These are phyloP conservation scores for Pseudotsuga menziesii DNA, from an alignment of 75 land plant species.

Conservation along the genomic window DNA sequence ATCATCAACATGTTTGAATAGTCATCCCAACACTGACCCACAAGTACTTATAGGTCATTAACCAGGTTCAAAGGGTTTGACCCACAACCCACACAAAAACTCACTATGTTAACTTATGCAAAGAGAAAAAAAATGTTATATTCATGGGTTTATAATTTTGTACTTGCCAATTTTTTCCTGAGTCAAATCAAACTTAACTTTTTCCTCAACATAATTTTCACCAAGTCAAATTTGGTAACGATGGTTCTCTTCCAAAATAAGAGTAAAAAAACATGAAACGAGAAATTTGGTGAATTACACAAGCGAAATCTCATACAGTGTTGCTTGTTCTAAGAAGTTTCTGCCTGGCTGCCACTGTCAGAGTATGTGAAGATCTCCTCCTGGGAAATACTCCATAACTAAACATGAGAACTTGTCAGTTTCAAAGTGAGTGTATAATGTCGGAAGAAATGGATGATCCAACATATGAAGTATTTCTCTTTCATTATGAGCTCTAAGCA, in stretches of 20 bases:
- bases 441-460: slow-evolving; percentile 79
- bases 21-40: too few species aligned
- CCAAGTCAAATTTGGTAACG: too few species aligned
- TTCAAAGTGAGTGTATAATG: slow-evolving; percentile 66
- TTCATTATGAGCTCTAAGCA: slow-evolving; percentile 68
- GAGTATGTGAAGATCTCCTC: slow-evolving; percentile 62
- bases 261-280: neutral
- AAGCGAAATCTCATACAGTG: slow-evolving; percentile 24
- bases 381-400: slow-evolving; percentile 75
- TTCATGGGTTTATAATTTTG: too few species aligned
- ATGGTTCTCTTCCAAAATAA: neutral
- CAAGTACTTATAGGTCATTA: too few species aligned
- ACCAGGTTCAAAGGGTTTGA: too few species aligned
- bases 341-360: slow-evolving; percentile 64
- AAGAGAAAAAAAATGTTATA: too few species aligned
- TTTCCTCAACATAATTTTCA: too few species aligned
- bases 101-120: too few species aligned
- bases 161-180: too few species aligned
- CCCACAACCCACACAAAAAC: too few species aligned
- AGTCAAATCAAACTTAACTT: too few species aligned
- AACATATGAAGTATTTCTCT: slow-evolving; percentile 69
- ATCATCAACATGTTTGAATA: too few species aligned
- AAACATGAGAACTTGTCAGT: slow-evolving; percentile 62
- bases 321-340: slow-evolving; percentile 56
- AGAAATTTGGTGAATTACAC: slow-evolving; percentile 57